These are phyloP conservation scores for Xylaria sp. DNA, from an alignment of 2,329 filamentous ascomycete genomes.

Conservation along the genomic window DNA sequence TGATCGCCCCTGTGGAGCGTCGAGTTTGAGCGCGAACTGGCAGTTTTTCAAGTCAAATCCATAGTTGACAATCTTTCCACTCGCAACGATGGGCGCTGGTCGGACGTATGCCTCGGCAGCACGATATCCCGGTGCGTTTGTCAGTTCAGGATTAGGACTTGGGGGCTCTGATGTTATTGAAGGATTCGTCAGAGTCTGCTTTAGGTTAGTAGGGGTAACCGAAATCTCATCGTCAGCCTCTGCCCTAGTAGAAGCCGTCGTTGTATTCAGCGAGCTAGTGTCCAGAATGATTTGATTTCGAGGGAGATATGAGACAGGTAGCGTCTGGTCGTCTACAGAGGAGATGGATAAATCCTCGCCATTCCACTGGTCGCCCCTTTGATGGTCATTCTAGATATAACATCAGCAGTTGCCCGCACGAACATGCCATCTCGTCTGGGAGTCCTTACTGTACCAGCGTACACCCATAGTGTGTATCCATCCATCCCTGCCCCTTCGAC, in stretches of 20 bases:
- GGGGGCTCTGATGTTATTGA: constrained; percentile 71
- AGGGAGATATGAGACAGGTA: constrained; percentile 65
- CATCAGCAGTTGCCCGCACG: constrained; percentile 18
- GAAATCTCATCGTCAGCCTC: constrained; percentile 64
- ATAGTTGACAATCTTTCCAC: constrained; percentile 76
- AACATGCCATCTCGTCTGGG: constrained; percentile 35
- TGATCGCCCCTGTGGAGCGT: constrained; percentile 66
- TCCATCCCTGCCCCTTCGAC: constrained; percentile 85
- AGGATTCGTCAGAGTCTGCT: constrained; percentile 74
- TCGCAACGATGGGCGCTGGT: constrained; percentile 80
- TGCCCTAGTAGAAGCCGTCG: constrained; percentile 51
- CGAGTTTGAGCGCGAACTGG: constrained; percentile 78
- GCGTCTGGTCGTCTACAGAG: constrained; percentile 80
- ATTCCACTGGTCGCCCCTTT: constrained; percentile 95
- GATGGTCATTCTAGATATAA: constrained; percentile 77
- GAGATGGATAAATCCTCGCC: constrained; percentile 95
- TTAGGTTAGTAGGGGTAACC: constrained; percentile 81
- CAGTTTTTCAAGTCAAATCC: constrained; percentile 86
- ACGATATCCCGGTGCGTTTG: constrained; percentile 78
- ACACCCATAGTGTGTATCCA: constrained; percentile 91
- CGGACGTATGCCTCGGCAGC: constrained; percentile 94
- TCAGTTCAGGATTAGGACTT: constrained; percentile 66
- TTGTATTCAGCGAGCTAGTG: constrained; percentile 58
- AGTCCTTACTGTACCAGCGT: constrained; percentile 72
- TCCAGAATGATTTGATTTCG: constrained; percentile 58